Base-by-base conservation (phyloP, 2,329 filamentous ascomycete species). In the Neopestalotiopsis rosae region DNA sequence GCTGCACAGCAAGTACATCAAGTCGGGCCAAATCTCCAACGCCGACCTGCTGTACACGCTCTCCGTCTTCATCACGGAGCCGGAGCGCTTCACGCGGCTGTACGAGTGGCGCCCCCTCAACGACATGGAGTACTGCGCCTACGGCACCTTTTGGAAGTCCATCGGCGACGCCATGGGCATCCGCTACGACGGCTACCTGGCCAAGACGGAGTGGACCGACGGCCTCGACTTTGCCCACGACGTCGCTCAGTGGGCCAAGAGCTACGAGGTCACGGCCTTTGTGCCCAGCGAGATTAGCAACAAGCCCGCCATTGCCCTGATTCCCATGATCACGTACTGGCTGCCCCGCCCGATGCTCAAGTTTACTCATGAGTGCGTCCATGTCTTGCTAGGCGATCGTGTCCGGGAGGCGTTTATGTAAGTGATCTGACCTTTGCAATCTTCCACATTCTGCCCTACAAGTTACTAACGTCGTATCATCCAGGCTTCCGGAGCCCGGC, bases 31-130 rank as follows among this genome's bases (percentile, higher is more conserved):
- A 61, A 82, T 82, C 71, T 71, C 74, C 56, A 81, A 82, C 69
- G 74, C 71, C 10, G 79, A 82, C 72, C 70, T 82, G 30, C 75
- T 82, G 42, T 82, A 81, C 76, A 81, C 79, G 56, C 76, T 82
- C 4, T 81, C 81, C 59, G 83, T 93, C 0, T 93, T 93, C 76
- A 85, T 92, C 20, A 81, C 86, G 0, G 90, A 94, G 75, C 91
- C 92, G 0, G 78, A 87, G 38, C 82, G 86, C 14, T 94, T 91
- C 83, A 86, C 92, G 40, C 77, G 84, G 5, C 81, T 81, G 5
- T 92, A 89, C 74, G 93, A 95, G 76, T 95, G 92, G 92, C 87
- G 93, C 1, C 52, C 81, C 4, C 77, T 93, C 28, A 91, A 86
- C 17, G 87, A 91, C 0, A 83, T 94, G 79, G 93, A 95, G 78